Conservation (phyloP, 768 basidiomycete genomes). For the Leucogyrophana mollusca region DNA sequence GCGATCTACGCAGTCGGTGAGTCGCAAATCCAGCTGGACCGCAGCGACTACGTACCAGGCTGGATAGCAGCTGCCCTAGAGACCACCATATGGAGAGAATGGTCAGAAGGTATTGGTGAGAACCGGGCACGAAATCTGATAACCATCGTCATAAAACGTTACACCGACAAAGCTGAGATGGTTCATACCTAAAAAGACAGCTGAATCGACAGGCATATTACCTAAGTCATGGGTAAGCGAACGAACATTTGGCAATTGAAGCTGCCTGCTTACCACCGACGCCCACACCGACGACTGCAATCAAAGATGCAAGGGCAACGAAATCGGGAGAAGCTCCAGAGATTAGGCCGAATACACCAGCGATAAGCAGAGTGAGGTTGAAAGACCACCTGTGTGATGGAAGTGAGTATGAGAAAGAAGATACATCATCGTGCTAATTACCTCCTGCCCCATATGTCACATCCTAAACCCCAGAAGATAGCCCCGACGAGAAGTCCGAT, state of each 20-base stretch:
- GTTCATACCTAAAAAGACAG: constrained; percentile 46
- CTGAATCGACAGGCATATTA: constrained; percentile 56
- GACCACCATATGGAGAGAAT: constrained; percentile 61
- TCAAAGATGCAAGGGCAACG: constrained; percentile 44
- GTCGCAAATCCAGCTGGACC: background rate
- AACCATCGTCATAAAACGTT: background rate
- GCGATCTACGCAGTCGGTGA: constrained; percentile 39
- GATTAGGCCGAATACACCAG: constrained; percentile 51
- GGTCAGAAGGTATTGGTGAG: constrained; percentile 59
- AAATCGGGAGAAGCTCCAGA: constrained; percentile 49
- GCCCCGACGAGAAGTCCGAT: constrained; percentile 53
- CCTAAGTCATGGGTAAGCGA: constrained; percentile 22
- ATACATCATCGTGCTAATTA: constrained; percentile 15
- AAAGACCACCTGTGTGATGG: constrained; percentile 41
- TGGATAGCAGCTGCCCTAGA: constrained; percentile 51
- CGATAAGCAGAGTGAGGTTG: constrained; percentile 54
- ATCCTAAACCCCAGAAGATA: constrained; percentile 47
- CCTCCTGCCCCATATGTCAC: constrained; percentile 52
- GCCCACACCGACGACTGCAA: constrained; percentile 45
- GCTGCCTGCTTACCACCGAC: constrained; percentile 38
- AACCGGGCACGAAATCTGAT: constrained; percentile 48
- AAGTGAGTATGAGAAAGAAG: background rate
- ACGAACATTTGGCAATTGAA: background rate
- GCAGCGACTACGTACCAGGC: constrained; percentile 32
- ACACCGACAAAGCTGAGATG: background rate